Evolutionary conservation across 768 basidiomycete species (phyloP).

Genomic region (Boletus reticulatus): DNA sequence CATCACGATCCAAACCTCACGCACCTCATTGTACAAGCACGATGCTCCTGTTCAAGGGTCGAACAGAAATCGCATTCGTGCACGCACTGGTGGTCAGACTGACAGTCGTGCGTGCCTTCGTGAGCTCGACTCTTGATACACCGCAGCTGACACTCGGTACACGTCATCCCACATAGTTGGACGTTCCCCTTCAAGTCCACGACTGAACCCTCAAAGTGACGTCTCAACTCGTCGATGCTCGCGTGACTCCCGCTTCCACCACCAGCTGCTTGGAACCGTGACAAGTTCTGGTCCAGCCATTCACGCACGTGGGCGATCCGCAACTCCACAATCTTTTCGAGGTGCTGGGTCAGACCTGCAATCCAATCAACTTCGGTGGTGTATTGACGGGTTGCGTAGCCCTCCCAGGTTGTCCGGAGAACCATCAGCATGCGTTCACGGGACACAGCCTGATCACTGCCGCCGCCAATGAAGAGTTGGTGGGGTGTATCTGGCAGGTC

Average conservation of each 20-base stretch:
- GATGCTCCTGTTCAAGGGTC: constrained; percentile 28
- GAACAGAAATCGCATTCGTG: constrained; percentile 42
- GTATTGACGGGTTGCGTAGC: constrained; percentile 17
- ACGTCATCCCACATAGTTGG: constrained; percentile 49
- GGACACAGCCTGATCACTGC: constrained; percentile 11
- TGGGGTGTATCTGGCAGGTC: constrained; percentile 35
- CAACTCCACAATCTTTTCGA: constrained; percentile 39
- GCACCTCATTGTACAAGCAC: constrained; percentile 47
- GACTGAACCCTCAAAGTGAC: constrained; percentile 40
- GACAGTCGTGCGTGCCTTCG: constrained; percentile 46
- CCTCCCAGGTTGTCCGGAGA: constrained; percentile 20
- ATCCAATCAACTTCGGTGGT: constrained; percentile 37
- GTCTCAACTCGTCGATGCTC: constrained; percentile 42
- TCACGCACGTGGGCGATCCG: constrained; percentile 47
- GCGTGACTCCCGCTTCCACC: constrained; percentile 29
- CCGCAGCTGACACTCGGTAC: constrained; percentile 45
- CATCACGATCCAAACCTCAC: constrained; percentile 16
- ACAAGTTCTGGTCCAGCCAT: constrained; percentile 51
- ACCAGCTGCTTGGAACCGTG: constrained; percentile 39
- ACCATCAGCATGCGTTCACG: constrained; percentile 12
- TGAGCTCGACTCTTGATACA: constrained; percentile 50
- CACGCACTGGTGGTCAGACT: constrained; percentile 46
- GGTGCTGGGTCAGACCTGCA: constrained; percentile 34
- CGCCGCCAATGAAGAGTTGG: constrained; percentile 33
- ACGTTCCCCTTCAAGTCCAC: constrained; percentile 47